Evolutionary conservation across 306 rosid genomes (phyloP).

Genomic region (Cucumis cinereus): DNA sequence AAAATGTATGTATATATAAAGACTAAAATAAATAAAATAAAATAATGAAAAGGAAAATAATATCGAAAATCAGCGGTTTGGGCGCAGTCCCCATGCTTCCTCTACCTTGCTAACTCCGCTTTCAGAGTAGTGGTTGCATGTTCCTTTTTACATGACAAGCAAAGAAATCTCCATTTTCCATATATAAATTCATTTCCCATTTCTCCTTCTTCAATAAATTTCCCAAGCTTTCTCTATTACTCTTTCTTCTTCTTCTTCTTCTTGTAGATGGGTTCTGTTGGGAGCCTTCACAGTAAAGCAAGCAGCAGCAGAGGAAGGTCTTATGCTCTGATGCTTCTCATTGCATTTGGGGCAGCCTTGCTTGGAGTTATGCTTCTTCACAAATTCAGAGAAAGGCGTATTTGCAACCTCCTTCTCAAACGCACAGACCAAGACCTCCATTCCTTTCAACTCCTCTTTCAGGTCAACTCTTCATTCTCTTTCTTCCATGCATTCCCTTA

Average conservation of each 20-base stretch:
- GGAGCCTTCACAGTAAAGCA: conserved; percentile 31
- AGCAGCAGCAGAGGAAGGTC: conserved; percentile 34
- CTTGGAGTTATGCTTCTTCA: conserved; percentile 74
- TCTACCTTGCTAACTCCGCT: conserved; percentile 25
- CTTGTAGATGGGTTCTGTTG: conserved; percentile 19
- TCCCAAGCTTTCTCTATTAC: not conserved
- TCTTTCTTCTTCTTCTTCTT: not conserved
- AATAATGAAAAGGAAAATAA: not conserved
- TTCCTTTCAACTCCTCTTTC: conserved; percentile 55
- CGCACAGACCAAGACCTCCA: conserved; percentile 45
- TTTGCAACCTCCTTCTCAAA: conserved; percentile 51
- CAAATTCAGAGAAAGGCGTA: conserved; percentile 70
- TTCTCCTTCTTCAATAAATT: not conserved
- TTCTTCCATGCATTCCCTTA: conserved; percentile 9
- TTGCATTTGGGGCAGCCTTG: conserved; percentile 74
- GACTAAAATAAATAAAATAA: not conserved
- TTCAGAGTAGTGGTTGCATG: conserved; percentile 36
- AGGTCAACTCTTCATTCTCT: conserved; percentile 20
- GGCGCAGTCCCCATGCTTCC: conserved; percentile 39
- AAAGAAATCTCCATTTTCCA: conserved; percentile 11
- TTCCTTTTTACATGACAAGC: conserved; percentile 65
- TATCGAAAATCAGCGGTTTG: not conserved
- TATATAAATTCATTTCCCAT: not conserved
- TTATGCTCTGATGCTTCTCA: conserved; percentile 32
- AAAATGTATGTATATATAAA: too few relatives aligned